Evolutionary conservation across 2,329 filamentous ascomycete species (phyloP), one percentile per base, ranked within the genome.

Genomic region (Talaromyces pinophilus): DNA sequence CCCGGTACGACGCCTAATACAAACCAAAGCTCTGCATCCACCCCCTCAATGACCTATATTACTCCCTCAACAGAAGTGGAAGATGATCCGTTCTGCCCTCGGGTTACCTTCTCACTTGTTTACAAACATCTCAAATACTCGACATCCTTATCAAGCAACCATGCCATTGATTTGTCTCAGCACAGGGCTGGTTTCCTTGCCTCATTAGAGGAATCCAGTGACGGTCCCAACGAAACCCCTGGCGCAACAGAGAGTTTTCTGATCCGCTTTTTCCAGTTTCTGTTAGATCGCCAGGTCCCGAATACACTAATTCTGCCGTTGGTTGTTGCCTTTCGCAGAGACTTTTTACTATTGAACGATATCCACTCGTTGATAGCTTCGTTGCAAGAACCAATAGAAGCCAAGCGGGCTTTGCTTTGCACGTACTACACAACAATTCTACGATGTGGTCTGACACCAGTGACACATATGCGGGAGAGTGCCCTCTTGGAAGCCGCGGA

Each of bases 281-380:
- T 61, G 7, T 10, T 61, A 28, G 59, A 61, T 8, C 19, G 17
- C 4, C 25, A 61, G 19, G 59, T 22, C 25, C 13, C 59, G 19
- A 42, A 15, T 48, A 28, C 42, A 28, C 40, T 48, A 2, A 61
- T 48, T 33, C 6, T 28, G 8, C 59, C 59, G 3, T 48, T 61
- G 25, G 40, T 61, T 3, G 38, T 28, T 33, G 40, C 59, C 1
- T 61, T 61, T 42, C 59, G 25, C 7, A 61, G 28, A 28, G 59
- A 61, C 35, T 61, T 61, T 22, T 10, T 61, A 15, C 22, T 61
- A 10, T 25, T 48, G 15, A 61, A 61, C 6, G 59, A 61, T 15
- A 61, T 61, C 19, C 59, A 61, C 25, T 61, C 59, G 30, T 22
- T 61, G 40, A 48, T 61, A 22, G 59, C 59, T 48, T 61, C 59